These are phyloP conservation scores for Tripidium arundinaceum DNA, from an alignment of 202 grass and related monocot genomes.

Conservation along the genomic window DNA sequence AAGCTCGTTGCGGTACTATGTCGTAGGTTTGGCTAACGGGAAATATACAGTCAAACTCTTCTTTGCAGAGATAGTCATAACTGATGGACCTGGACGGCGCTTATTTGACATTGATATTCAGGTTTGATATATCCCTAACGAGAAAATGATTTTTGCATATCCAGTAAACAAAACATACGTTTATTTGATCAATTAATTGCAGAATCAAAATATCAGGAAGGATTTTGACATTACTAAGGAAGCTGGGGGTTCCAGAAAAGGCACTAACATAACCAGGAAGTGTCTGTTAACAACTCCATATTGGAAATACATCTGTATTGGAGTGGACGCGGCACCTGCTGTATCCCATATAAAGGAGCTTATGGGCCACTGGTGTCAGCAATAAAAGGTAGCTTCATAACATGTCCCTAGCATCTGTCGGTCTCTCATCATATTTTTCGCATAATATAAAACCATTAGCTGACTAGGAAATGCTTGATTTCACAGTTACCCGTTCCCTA, in stretches of 20 bases:
- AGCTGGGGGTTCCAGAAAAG: slow-evolving; percentile 21
- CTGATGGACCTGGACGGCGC: slow-evolving; percentile 30
- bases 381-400: slow-evolving; percentile 33
- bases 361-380: slow-evolving; percentile 64
- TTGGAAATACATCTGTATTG: slow-evolving; percentile 61
- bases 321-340: slow-evolving; percentile 50
- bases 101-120: slow-evolving; percentile 66
- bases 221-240: slow-evolving; percentile 54
- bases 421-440: background rate
- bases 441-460: background rate
- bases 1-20: slow-evolving; percentile 41
- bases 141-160: background rate
- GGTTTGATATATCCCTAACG: slow-evolving; percentile 25
- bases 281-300: background rate
- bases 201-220: slow-evolving; percentile 27
- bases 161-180: background rate
- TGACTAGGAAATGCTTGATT: background rate
- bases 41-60: slow-evolving; percentile 43
- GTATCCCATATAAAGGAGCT: slow-evolving; percentile 45
- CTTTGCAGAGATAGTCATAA: slow-evolving; percentile 62
- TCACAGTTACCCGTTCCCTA: slow-evolving; percentile 10
- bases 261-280: slow-evolving; percentile 31
- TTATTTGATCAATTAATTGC: slow-evolving; percentile 7
- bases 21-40: slow-evolving; percentile 34
- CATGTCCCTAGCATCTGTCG: background rate